phyloP scores from a whole-genome alignment of 805 yeast genomes.

The Candida silvicultrix region DNA sequence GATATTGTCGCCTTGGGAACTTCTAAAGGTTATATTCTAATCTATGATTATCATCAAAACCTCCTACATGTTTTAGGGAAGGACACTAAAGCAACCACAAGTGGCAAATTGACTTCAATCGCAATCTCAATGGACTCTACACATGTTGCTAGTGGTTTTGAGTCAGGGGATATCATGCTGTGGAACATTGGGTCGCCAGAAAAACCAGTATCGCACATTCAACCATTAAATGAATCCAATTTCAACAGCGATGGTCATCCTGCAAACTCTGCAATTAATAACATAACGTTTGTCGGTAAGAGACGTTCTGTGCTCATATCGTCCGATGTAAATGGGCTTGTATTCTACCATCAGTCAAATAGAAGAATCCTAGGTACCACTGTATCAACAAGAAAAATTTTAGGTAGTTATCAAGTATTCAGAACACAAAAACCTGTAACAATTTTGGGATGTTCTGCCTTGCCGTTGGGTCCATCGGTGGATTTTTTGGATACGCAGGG shows the following conservation, averaged over 20 bases:
- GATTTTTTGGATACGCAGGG: slow-evolving; percentile 55
- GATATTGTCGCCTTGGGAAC: slow-evolving; percentile 64
- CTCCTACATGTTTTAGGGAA: slow-evolving; percentile 37
- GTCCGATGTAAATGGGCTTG: slow-evolving; percentile 49
- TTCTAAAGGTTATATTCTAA: slow-evolving; percentile 50
- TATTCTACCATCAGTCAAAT: slow-evolving; percentile 58
- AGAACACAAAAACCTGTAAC: slow-evolving; percentile 18
- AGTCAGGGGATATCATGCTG: slow-evolving; percentile 54
- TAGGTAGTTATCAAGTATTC: slow-evolving; percentile 39
- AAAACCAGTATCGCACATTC: slow-evolving; percentile 17
- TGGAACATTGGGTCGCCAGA: slow-evolving; percentile 54
- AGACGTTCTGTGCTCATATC: slow-evolving; percentile 52
- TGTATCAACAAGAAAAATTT: slow-evolving; percentile 39
- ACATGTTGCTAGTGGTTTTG: slow-evolving; percentile 62
- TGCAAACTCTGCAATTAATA: slow-evolving; percentile 28
- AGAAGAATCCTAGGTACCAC: slow-evolving; percentile 48
- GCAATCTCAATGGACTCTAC: slow-evolving; percentile 65
- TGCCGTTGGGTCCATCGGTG: slow-evolving; percentile 56
- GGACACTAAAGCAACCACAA: slow-evolving; percentile 21
- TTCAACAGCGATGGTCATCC: slow-evolving; percentile 27
- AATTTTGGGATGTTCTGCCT: slow-evolving; percentile 35
- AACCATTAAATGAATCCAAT: slow-evolving; percentile 12
- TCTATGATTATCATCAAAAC: slow-evolving; percentile 66
- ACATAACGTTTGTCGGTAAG: slow-evolving; percentile 41
- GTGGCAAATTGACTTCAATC: slow-evolving; percentile 48